phyloP scores from a whole-genome alignment of 2,329 filamentous ascomycete genomes.

The Colletotrichum neosansevieriae region DNA sequence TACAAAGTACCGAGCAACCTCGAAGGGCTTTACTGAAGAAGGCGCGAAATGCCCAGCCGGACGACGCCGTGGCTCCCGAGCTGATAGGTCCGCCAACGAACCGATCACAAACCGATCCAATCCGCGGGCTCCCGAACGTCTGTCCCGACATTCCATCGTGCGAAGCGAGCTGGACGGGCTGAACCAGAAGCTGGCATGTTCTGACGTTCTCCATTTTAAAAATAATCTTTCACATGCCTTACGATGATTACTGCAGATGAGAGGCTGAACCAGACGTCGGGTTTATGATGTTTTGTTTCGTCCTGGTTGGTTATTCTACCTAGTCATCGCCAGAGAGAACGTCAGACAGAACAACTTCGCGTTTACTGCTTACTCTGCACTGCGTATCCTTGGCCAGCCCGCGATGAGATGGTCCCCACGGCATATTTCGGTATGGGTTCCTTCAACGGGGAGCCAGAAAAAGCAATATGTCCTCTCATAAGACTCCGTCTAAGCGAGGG shows the following conservation, averaged over 20 bases:
- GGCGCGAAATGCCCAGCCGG: slow-evolving; percentile 25
- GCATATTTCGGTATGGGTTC: not conserved
- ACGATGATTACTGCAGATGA: not conserved
- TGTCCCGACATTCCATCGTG: not conserved
- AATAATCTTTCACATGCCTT: slow-evolving; percentile 12
- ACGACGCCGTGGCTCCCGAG: slow-evolving; percentile 27
- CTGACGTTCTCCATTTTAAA: not conserved
- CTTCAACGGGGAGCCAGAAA: not conserved
- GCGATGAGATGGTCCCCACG: slow-evolving; percentile 9
- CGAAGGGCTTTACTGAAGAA: not conserved
- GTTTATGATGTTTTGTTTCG: slow-evolving; percentile 2
- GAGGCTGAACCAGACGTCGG: slow-evolving; percentile 7
- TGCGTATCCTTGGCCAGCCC: too few species aligned
- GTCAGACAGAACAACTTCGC: not conserved
- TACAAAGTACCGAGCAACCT: not conserved
- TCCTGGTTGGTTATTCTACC: not conserved
- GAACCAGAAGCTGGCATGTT: slow-evolving; percentile 18
- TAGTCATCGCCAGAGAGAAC: not conserved
- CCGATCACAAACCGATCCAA: slow-evolving; percentile 4
- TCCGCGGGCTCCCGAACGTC: not conserved
- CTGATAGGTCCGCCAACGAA: slow-evolving; percentile 33
- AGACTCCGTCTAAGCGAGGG: slow-evolving; percentile 23
- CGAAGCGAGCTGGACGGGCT: slow-evolving; percentile 1
- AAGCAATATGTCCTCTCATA: slow-evolving; percentile 12
- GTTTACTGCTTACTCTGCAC: not conserved